Evolutionary conservation across 2,329 filamentous ascomycete genomes (phyloP).

Genomic region (Zasmidium citrigriseum): DNA sequence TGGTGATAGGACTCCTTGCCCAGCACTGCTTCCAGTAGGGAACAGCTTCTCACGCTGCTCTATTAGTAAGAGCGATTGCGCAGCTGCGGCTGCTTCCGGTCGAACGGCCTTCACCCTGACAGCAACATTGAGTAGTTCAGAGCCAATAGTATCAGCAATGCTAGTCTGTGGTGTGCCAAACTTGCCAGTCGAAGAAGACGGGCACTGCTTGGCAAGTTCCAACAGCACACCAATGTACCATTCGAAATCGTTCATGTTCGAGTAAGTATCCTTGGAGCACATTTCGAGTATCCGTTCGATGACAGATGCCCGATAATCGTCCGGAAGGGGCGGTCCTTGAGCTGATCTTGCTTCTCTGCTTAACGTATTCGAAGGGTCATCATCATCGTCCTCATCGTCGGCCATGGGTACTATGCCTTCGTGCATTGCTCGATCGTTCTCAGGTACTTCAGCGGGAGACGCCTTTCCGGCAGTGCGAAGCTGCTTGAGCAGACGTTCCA

Average conservation of each 20-base stretch:
- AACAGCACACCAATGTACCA: slow-evolving; percentile 94
- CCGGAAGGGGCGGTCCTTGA: slow-evolving; percentile 66
- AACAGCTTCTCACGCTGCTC: slow-evolving; percentile 62
- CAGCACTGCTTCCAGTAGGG: slow-evolving; percentile 51
- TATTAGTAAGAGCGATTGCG: slow-evolving; percentile 70
- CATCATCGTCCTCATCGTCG: slow-evolving; percentile 61
- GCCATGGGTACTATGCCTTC: slow-evolving; percentile 50
- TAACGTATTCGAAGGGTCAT: slow-evolving; percentile 57
- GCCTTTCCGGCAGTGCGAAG: slow-evolving; percentile 66
- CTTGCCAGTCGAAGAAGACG: slow-evolving; percentile 29
- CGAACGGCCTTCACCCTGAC: slow-evolving; percentile 88
- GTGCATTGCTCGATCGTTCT: slow-evolving; percentile 48
- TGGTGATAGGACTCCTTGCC: slow-evolving; percentile 68
- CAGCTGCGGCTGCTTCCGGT: slow-evolving; percentile 75
- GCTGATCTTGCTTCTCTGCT: slow-evolving; percentile 51
- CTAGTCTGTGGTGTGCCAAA: slow-evolving; percentile 32
- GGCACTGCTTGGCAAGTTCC: slow-evolving; percentile 74
- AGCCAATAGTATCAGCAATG: slow-evolving; percentile 72
- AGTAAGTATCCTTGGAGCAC: slow-evolving; percentile 87
- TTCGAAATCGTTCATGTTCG: slow-evolving; percentile 84
- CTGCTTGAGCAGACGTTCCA: slow-evolving; percentile 84
- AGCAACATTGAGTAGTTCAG: slow-evolving; percentile 84
- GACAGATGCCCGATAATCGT: slow-evolving; percentile 82
- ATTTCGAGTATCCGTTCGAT: slow-evolving; percentile 82
- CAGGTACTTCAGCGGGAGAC: slow-evolving; percentile 46